Evolutionary conservation across 2,329 filamentous ascomycete species (phyloP), one percentile per base, ranked within the genome.

Genomic region (Ophiostoma tasmaniense): DNA sequence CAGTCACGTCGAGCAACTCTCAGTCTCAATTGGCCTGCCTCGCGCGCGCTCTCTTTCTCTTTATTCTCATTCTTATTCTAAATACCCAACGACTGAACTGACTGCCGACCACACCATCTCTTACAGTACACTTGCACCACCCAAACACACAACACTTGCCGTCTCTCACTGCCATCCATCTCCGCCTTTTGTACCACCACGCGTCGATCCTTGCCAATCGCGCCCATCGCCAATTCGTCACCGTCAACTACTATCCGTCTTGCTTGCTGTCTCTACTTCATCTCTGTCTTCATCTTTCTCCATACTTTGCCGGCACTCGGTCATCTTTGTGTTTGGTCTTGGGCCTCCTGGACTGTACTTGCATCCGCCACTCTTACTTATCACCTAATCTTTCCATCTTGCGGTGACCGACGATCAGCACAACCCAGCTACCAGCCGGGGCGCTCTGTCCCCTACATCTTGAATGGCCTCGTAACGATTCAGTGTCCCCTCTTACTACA

Each of bases 181-280:
- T 61, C 55, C 55, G 28, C 28, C 55, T 64, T 55, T 33, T 30
- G 39, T 35, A 25, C 25, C 13, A 39, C 22, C 28, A 22, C 52
- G 55, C 55, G 55, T n/a, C 22, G 55, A 30, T 61, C 55, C 11
- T 30, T 8, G 1, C 45, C 13, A 59, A 33, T 42, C 22, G 30
- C 67, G 67, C 62, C 42, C 42, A 68, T 61, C 55, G 55, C 30
- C 55, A 55, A 55, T 61, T 14, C 25, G 55, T 61, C 55, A 59
- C n/a, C 52, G 52, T 28, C n/a, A n/a, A n/a, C n/a, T 14, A 28
- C 8, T 11, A 17, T 17, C 25, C 4, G 25, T 14, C 55, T 61
- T 25, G 50, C 10, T 22, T 55, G n/a, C 50, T 25, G 55, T 61
- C 52, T 28, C 55, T 30, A 11, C 22, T 22, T 59, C 33, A 33